Conservation (phyloP, 768 basidiomycete genomes). For the Tephrocybe sp. region DNA sequence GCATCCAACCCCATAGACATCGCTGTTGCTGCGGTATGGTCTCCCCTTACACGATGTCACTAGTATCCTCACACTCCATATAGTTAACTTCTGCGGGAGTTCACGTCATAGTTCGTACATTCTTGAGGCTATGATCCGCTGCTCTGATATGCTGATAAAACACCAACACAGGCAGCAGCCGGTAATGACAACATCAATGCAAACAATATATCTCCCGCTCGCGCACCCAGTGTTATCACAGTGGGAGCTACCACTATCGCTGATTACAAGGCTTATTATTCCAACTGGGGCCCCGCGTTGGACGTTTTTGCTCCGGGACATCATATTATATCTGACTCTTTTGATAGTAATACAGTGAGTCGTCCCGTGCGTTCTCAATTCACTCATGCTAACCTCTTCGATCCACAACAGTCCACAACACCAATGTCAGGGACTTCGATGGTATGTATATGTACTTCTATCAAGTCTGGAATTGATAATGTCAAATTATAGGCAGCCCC, state of each 20-base stretch:
- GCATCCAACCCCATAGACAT: neutral
- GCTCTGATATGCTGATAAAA: constrained; percentile 23
- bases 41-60: no score
- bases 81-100: neutral
- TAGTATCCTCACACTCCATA: no score
- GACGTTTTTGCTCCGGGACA: constrained; percentile 31
- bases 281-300: constrained; percentile 29
- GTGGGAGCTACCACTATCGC: constrained; percentile 21
- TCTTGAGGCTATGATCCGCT: constrained; percentile 3
- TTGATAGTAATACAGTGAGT: constrained; percentile 13
- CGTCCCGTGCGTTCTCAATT: neutral
- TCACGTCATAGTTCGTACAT: no score
- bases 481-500: constrained; percentile 21
- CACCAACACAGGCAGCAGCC: neutral
- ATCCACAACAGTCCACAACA: constrained; percentile 4
- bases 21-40: no score
- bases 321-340: constrained; percentile 22
- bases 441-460: constrained; percentile 4
- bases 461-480: neutral
- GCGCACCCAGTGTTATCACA: neutral
- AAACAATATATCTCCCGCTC: neutral
- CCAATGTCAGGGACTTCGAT: constrained; percentile 11
- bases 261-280: constrained; percentile 25
- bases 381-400: neutral
- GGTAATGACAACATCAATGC: constrained; percentile 6